Evolutionary conservation across 2,329 filamentous ascomycete species (phyloP), one percentile per base, ranked within the genome.

Genomic region (Stagonosporopsis tanaceti): DNA sequence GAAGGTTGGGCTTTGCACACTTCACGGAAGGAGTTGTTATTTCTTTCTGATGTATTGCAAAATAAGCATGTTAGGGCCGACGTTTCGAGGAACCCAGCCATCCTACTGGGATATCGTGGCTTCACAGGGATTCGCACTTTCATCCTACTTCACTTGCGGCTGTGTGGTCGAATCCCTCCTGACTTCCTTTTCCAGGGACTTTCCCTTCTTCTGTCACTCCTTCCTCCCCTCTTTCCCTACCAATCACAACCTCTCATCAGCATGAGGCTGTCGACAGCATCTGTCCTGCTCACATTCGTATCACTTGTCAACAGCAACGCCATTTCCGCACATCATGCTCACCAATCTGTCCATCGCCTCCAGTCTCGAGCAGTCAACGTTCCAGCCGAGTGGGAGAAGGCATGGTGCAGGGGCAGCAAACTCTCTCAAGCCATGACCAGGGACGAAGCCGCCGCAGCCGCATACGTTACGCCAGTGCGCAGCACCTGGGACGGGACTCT

Each of bases 401-500:
- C 48, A 1, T 52, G 47, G 48, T 63, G 58, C 47, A 59, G 47
- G 27, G 61, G 61, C n/a, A 14, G 46, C 24, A 59, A 53, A 35
- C 39, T 63, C 6, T 30, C 48, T 2, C 32, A 46, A 5, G 59
- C 47, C 17, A 62, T 55, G 48, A 39, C 51, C 14, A 39, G 12
- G 28, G 39, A 41, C 22, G 50, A 9, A 32, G 57, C 57, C 17
- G 30, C 30, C 6, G 30, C 30, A 32, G 51, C 47, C 14, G 47
- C 37, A 7, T 55, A 57, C 22, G 17, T 62, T 22, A 48, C 44
- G 6, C 62, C 62, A 15, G 47, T 62, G 2, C 50, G 56, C 35
- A 60, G 59, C 22, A 39, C 41, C 12, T 64, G 59, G 59, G 47
- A 42, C 8, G 53, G 53, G 11, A 48, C 53, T 6, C 44, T 64